Percentiles rank a stretch among this genome's conserved stretches.
Evolutionary conservation across 2,329 filamentous ascomycete genomes (phyloP).

Genomic region (Talaromyces sp.): DNA sequence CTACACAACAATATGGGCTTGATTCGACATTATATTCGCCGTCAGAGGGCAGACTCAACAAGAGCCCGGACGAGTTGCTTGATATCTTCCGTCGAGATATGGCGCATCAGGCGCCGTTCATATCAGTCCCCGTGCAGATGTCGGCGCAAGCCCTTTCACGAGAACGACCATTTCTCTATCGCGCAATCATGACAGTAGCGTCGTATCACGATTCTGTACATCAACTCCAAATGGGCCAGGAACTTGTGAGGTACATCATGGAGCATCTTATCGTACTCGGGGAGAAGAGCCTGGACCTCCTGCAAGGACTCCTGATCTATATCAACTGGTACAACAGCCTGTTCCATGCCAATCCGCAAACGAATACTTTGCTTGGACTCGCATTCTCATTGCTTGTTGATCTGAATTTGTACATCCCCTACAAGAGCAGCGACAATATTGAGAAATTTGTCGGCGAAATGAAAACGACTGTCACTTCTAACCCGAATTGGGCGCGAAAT

Average conservation of each 20-base stretch:
- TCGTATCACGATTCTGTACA: constrained; percentile 11
- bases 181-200: constrained; percentile 10
- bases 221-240: constrained; percentile 11
- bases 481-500: constrained; percentile 13
- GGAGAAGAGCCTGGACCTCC: constrained; percentile 10
- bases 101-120: constrained; percentile 10
- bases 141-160: constrained; percentile 4
- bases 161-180: constrained; percentile 10
- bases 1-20: constrained; percentile 9
- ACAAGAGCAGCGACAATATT: constrained; percentile 5
- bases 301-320: constrained; percentile 11
- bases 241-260: constrained; percentile 7
- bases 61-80: constrained; percentile 6
- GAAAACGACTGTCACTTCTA: constrained; percentile 12
- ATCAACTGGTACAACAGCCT: constrained; percentile 11
- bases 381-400: constrained; percentile 9
- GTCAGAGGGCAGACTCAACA: constrained; percentile 1
- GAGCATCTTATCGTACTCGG: constrained; percentile 6
- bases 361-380: constrained; percentile 7
- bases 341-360: constrained; percentile 4
- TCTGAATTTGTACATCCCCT: constrained; percentile 10
- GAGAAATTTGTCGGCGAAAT: constrained; percentile 10
- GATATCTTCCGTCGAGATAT: constrained; percentile 8
- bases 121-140: constrained; percentile 10
- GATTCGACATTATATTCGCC: not conserved